Evolutionary conservation across 202 grass and related monocot species (phyloP).

Genomic region (Saccharum hybrid): DNA sequence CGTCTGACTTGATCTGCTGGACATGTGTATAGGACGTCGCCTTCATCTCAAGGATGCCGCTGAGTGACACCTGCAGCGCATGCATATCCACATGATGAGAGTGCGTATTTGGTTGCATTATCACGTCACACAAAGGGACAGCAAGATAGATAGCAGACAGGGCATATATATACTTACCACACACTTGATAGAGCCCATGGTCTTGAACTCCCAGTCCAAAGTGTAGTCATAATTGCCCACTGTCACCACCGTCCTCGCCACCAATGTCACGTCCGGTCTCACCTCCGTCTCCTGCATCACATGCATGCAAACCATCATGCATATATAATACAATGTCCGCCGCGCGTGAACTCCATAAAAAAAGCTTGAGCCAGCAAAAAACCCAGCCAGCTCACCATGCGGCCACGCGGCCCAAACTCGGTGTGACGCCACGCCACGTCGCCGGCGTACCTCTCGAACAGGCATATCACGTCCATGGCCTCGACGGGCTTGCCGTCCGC

Average conservation of each 20-base stretch:
- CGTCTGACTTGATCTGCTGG: conserved; percentile 42
- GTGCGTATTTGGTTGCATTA: no score
- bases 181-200: not conserved
- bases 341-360: no score
- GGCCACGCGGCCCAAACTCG: conserved; percentile 36
- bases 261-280: not conserved
- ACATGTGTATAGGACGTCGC: conserved; percentile 45
- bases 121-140: no score
- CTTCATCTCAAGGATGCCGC: conserved; percentile 63
- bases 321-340: no score
- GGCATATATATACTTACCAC: not conserved
- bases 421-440: conserved; percentile 73
- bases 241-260: conserved; percentile 7
- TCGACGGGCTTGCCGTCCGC: conserved; percentile 50
- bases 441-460: conserved; percentile 68
- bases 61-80: conserved; percentile 44
- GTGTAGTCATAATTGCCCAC: conserved; percentile 52
- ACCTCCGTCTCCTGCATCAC: not conserved
- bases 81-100: no score
- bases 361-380: no score
- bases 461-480: conserved; percentile 49
- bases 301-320: not conserved
- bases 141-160: no score
- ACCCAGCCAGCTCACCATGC: conserved; percentile 29
- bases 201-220: not conserved